Evolutionary conservation across 2,329 filamentous ascomycete species (phyloP).

Genomic region (Ophiostoma novo-ulmi): DNA sequence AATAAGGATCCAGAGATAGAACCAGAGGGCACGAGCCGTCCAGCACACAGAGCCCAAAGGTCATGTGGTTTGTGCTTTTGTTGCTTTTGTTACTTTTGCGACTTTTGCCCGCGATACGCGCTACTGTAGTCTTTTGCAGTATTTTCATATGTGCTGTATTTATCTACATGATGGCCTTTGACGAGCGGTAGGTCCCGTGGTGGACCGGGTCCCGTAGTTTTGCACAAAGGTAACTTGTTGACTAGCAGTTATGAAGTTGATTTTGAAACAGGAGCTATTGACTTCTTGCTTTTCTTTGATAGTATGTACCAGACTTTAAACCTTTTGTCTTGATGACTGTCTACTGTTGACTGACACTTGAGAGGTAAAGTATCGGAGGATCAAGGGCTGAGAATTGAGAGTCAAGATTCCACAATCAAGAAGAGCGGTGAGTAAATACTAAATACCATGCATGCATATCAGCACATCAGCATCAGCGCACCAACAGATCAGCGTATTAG

Average conservation of each 20-base stretch:
- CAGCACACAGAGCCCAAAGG: neutral
- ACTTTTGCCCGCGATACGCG: neutral
- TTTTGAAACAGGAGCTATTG: no score
- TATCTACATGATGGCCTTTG: neutral
- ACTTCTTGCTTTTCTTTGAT: no score
- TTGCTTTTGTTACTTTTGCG: no score
- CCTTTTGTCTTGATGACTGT: no score
- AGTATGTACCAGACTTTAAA: no score
- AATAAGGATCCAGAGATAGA: neutral
- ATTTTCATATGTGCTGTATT: neutral
- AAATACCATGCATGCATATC: constrained; percentile 6
- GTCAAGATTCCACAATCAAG: neutral
- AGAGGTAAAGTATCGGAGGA: neutral
- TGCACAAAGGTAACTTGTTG: neutral
- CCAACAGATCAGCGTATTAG: neutral
- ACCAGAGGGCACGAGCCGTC: neutral
- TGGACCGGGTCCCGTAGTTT: neutral
- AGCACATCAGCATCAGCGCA: neutral
- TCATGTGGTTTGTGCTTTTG: neutral
- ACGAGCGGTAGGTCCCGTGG: neutral
- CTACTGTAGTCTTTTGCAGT: neutral
- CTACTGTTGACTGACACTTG: no score
- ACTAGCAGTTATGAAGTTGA: neutral
- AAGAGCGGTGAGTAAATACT: neutral
- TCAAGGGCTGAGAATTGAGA: neutral